Conservation (phyloP, 1,284 basidiomycete species). For the Earliella scabrosa region DNA sequence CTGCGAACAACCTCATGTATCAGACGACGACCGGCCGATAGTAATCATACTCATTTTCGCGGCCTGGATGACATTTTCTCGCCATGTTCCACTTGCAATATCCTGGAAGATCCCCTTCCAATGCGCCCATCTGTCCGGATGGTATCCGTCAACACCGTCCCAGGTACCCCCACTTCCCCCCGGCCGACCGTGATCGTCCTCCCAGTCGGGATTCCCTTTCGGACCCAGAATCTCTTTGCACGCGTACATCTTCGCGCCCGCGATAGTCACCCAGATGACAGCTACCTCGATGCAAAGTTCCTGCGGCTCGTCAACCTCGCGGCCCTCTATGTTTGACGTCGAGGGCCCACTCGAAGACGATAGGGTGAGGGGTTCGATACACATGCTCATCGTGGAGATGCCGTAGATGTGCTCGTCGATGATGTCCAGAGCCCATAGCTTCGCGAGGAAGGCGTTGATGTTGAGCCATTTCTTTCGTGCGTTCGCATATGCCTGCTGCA, state of each 20-base stretch:
- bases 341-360: background rate
- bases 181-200: background rate
- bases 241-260: slow-evolving; percentile 11
- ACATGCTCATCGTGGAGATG: slow-evolving; percentile 9
- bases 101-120: slow-evolving; percentile 13
- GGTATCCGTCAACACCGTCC: slow-evolving; percentile 18
- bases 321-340: background rate
- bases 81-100: slow-evolving; percentile 1
- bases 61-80: slow-evolving; percentile 13
- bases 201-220: slow-evolving; percentile 14
- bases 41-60: slow-evolving; percentile 5
- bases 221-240: slow-evolving; percentile 15
- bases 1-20: background rate
- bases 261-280: slow-evolving; percentile 11
- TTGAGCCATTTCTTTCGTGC: slow-evolving; percentile 18
- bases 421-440: slow-evolving; percentile 16
- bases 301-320: background rate
- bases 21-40: background rate
- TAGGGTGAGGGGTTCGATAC: slow-evolving; percentile 17
- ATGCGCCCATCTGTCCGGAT: slow-evolving; percentile 16
- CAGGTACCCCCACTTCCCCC: slow-evolving; percentile 16
- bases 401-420: slow-evolving; percentile 12
- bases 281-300: slow-evolving; percentile 14
- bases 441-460: slow-evolving; percentile 14
- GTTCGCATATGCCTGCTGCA: background rate